A percentile compares a stretch with the other conserved stretches of the same genome.
These are phyloP conservation scores for Thermomucor indicae-seudaticae DNA, from an alignment of 371 early-diverging fungal species.

Conservation along the genomic window DNA sequence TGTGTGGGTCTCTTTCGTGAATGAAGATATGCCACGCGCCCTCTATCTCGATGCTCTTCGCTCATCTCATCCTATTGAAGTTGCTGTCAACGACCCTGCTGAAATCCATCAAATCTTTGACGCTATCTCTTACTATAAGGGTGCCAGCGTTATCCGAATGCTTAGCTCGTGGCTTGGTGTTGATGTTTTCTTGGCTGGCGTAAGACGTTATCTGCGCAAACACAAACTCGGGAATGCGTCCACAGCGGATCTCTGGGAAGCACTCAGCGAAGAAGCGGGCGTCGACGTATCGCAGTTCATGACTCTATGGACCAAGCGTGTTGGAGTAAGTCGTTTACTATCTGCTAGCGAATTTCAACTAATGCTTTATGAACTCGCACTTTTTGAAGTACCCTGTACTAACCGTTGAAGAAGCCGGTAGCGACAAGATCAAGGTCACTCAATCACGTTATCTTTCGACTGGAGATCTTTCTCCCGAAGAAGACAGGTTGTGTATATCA, in stretches of 20 bases:
- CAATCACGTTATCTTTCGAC: conserved; percentile 78
- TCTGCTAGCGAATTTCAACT: too few relatives aligned
- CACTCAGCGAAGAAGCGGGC: conserved; percentile 68
- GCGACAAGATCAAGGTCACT: conserved; percentile 50
- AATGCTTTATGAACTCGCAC: background rate
- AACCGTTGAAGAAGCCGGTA: conserved; percentile 46
- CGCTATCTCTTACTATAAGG: conserved; percentile 81
- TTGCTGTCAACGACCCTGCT: conserved; percentile 72
- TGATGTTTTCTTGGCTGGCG: conserved; percentile 63
- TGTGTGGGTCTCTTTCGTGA: conserved; percentile 77
- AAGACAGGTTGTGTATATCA: conserved; percentile 54
- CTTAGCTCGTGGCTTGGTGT: conserved; percentile 60
- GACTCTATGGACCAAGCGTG: conserved; percentile 79
- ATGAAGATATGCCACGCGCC: conserved; percentile 69
- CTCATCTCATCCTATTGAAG: conserved; percentile 84
- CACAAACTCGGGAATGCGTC: conserved; percentile 78
- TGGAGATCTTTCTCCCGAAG: conserved; percentile 63
- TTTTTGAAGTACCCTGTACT: conserved; percentile 65
- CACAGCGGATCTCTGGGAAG: conserved; percentile 80
- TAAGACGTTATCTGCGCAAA: conserved; percentile 75
- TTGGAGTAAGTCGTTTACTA: conserved; percentile 66
- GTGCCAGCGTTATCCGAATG: conserved; percentile 92
- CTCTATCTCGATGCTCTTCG: conserved; percentile 73
- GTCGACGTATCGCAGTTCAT: conserved; percentile 72
- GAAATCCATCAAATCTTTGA: conserved; percentile 81